Base-by-base conservation (phyloP, 805 yeast genomes). In the Nakazawaea sp. region DNA sequence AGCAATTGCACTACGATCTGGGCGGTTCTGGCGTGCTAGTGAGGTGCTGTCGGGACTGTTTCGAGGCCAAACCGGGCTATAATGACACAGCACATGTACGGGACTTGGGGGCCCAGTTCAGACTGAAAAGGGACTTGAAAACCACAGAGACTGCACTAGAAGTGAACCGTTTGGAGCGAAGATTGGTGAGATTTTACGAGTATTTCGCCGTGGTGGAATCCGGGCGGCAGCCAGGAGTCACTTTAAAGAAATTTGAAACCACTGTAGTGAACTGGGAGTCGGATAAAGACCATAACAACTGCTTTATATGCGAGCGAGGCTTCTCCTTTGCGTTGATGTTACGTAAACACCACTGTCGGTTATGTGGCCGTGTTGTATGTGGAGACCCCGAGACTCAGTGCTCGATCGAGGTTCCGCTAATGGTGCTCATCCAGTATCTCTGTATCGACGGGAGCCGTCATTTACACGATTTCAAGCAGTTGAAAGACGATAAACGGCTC, bases 271-370 rank as follows among this genome's bases (percentile, higher is more conserved):
- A 68, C 11, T 90, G 97, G 97, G 75, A 73, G 41, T 70, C 70
- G 37, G 82, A 71, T 42, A 40, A 54, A 2, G 48, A 49, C 3
- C 68, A 69, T 0, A 47, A 61, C 0, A 59, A 64, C 38, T 90
- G 98, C 53, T 64, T 70, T 6, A 61, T 83, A 6, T 90, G 98
- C 49, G 55, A 62, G 11, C 62, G 66, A 10, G 49, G 51, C 21
- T 92, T 87, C 54, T 64, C 70, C 9, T 58, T 82, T 30, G 52
- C 75, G 10, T 35, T 47, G 0, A 47, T 72, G 18, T 26, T 30
- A n/a, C 62, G 97, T 35, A 85, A 81, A 45, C 97, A 92, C 53
- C 98, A 90, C 55, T 92, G 98, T 56, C 63, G 97, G 26, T 56
- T 88, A 18, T 90, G 98, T 62, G 97, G 97, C 0, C 51, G 58